Percentiles rank a stretch among this genome's conserved stretches.
Evolutionary conservation across 148 eudicot genomes (phyloP).

Genomic region (Linanthus parryae): DNA sequence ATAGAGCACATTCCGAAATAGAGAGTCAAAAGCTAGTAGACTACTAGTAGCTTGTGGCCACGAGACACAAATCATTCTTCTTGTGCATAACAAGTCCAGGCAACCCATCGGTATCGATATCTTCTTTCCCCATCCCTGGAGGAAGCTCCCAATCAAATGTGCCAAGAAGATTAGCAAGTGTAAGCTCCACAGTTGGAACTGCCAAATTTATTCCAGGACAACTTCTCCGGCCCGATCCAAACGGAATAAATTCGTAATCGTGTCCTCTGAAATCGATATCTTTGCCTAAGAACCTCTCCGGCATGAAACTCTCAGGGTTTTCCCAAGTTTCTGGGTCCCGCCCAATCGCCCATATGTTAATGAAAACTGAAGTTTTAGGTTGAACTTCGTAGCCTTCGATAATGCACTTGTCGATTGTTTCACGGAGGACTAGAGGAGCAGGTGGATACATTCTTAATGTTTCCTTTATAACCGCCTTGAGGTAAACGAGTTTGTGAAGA

Average conservation of each 20-base stretch:
- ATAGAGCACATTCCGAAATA: too few species aligned
- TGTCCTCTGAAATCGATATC: conserved; percentile 5
- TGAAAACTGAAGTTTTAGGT: conserved; percentile 9
- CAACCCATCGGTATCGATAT: conserved; percentile 15
- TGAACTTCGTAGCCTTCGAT: conserved; percentile 6
- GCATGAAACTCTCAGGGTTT: conserved; percentile 5
- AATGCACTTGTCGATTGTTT: conserved; percentile 1
- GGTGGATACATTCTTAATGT: conserved; percentile 1
- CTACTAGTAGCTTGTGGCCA: not conserved
- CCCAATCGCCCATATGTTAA: conserved; percentile 10
- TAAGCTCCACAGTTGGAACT: conserved; percentile 20
- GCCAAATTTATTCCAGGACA: conserved; percentile 31
- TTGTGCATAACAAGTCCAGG: conserved; percentile 32
- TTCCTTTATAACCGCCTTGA: conserved; percentile 12
- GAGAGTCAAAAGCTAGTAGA: too few species aligned
- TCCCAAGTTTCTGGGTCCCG: conserved; percentile 12
- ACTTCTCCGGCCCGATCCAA: conserved; percentile 25
- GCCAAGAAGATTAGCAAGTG: conserved; percentile 28
- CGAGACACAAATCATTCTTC: conserved; percentile 18
- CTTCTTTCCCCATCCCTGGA: conserved; percentile 18
- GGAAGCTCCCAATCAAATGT: conserved; percentile 35
- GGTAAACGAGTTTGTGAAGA: not conserved
- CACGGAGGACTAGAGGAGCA: not conserved
- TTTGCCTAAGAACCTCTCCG: not conserved
- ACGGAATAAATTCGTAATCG: conserved; percentile 2